Conservation (phyloP, 192 early-diverging fungal genomes). For the Coemansia sp. region DNA sequence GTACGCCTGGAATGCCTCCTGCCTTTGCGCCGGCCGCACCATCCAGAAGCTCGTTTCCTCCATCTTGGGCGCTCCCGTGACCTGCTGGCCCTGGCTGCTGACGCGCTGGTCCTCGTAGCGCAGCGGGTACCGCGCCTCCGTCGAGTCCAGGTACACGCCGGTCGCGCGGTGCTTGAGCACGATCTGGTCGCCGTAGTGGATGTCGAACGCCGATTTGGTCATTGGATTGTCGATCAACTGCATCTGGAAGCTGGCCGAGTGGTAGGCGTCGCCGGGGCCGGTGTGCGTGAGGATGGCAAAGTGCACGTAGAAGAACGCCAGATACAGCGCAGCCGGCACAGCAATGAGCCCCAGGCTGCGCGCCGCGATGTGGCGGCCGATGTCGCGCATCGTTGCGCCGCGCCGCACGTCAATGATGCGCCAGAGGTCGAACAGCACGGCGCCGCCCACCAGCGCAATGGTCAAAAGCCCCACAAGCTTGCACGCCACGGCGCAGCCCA, state of each 20-base stretch:
- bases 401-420: slow-evolving; percentile 83
- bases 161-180: slow-evolving; percentile 79
- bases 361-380: slow-evolving; percentile 83
- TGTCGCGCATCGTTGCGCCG: slow-evolving; percentile 68
- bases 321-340: slow-evolving; percentile 79
- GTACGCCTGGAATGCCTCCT: slow-evolving; percentile 25
- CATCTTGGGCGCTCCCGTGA: slow-evolving; percentile 65
- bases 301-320: slow-evolving; percentile 93
- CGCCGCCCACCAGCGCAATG: slow-evolving; percentile 80
- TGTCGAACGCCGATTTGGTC: slow-evolving; percentile 63
- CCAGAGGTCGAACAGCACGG: slow-evolving; percentile 89
- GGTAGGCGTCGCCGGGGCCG: slow-evolving; percentile 95
- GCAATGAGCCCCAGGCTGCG: slow-evolving; percentile 86
- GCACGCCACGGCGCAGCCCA: slow-evolving; percentile 73
- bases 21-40: slow-evolving; percentile 54
- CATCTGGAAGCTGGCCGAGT: slow-evolving; percentile 88
- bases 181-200: slow-evolving; percentile 82
- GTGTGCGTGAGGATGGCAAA: slow-evolving; percentile 85
- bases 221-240: slow-evolving; percentile 83
- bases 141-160: slow-evolving; percentile 79
- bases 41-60: slow-evolving; percentile 71
- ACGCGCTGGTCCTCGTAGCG: slow-evolving; percentile 91
- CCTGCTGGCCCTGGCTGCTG: slow-evolving; percentile 84
- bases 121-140: slow-evolving; percentile 76
- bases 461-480: slow-evolving; percentile 97